Evolutionary conservation across 2,329 filamentous ascomycete genomes (phyloP).

Genomic region (Cordyceps farinosa): DNA sequence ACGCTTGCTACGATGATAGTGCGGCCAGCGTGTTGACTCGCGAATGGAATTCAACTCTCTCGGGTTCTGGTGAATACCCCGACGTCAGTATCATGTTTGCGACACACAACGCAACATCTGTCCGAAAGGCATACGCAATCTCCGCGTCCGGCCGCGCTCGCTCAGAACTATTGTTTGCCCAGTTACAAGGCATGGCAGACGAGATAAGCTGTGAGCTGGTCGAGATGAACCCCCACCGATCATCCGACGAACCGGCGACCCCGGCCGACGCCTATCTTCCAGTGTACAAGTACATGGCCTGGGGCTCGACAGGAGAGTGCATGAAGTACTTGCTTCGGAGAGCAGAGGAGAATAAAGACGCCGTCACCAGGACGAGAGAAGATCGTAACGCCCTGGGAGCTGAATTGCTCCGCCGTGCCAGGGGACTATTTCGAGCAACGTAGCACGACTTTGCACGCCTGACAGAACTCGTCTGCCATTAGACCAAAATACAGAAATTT

Average conservation of each 20-base stretch:
- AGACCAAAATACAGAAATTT: not conserved
- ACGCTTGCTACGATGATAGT: constrained; percentile 68
- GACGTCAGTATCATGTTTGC: constrained; percentile 66
- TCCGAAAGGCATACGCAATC: constrained; percentile 53
- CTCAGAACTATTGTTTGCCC: constrained; percentile 48
- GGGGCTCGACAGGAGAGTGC: constrained; percentile 73
- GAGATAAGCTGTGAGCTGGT: constrained; percentile 70
- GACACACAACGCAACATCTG: constrained; percentile 74
- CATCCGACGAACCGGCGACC: not conserved
- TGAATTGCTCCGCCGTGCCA: constrained; percentile 57
- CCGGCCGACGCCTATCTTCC: constrained; percentile 40
- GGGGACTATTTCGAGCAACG: constrained; percentile 31
- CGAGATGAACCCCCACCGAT: constrained; percentile 30
- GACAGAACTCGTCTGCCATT: not conserved
- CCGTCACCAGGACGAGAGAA: constrained; percentile 58
- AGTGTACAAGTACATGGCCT: constrained; percentile 71
- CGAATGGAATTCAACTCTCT: constrained; percentile 36
- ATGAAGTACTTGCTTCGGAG: constrained; percentile 72
- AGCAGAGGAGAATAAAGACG: constrained; percentile 68
- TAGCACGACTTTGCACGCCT: not conserved
- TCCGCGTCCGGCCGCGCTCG: constrained; percentile 42
- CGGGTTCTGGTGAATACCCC: constrained; percentile 47
- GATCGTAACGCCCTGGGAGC: constrained; percentile 59
- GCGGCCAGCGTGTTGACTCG: constrained; percentile 63
- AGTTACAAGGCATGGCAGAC: constrained; percentile 94